A percentile compares a stretch with the other conserved stretches of the same genome.
Evolutionary conservation across 345 rosid species (phyloP).

Genomic region (Eucalyptus fibrosa): DNA sequence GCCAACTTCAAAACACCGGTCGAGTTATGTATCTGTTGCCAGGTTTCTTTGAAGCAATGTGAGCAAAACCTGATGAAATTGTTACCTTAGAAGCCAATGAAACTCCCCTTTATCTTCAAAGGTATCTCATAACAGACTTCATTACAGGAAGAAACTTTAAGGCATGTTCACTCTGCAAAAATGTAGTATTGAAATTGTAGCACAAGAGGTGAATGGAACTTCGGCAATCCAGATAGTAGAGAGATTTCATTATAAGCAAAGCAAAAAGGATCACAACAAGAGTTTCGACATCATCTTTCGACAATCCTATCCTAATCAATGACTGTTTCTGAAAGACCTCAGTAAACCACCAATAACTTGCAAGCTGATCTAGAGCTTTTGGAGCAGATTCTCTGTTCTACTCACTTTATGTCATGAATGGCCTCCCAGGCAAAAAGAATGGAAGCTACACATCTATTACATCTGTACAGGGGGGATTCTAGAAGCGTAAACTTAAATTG

Average conservation of each 20-base stretch:
- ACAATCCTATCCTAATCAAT: neutral
- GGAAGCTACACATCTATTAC: neutral
- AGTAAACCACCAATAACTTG: neutral
- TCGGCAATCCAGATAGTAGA: neutral
- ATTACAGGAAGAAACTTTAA: neutral
- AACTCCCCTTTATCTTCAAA: neutral
- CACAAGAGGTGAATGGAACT: neutral
- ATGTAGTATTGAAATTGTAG: neutral
- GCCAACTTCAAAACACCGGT: neutral
- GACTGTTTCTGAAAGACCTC: neutral
- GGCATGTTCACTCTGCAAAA: neutral
- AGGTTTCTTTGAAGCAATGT: neutral
- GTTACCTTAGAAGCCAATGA: neutral
- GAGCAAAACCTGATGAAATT: neutral
- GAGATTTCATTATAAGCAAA: neutral
- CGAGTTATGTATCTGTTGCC: neutral
- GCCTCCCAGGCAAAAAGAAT: neutral
- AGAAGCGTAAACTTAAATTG: neutral
- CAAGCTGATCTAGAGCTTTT: neutral
- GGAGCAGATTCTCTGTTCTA: neutral
- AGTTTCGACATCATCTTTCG: neutral
- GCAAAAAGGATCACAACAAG: neutral
- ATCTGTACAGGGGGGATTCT: neutral
- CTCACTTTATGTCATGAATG: neutral
- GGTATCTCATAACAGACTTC: neutral